Evolutionary conservation across 148 eudicot species (phyloP), one percentile per base, ranked within the genome.

Genomic region (Chenopodium berlandieri): DNA sequence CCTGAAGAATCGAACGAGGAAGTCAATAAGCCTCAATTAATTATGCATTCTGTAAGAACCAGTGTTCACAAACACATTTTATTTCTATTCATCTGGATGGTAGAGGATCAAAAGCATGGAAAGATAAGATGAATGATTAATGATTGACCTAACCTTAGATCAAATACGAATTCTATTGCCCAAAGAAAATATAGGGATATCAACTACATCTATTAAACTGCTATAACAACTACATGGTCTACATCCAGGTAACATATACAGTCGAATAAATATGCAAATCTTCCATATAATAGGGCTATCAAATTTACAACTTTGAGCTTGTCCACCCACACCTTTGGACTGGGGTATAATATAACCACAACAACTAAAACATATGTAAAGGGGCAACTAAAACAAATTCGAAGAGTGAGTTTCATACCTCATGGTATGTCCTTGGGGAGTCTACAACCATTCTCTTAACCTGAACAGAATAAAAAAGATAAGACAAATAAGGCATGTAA

Each of bases 341-440:
- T 67, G 19, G 20, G 65, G 17, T 40, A 31, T 30, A 40, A 70
- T 27, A 54, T 16, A 64, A 71, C 64, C 40, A 22, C 22, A 34
- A 58, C n/a, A 48, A 78, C 70, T 2, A 66, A 40, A 31, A 7
- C 11, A 74, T 50, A 73, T 2, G 8, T 25, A 58, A 11, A 10
- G 25, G 32, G 34, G 2, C 44, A 40, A 40, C 44, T 40, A 4
- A 40, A 40, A 40, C 8, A 40, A 40, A 40, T 40, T 67, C 12
- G 31, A 34, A 17, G 64, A 74, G 63, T 30, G 30, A 11, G 73
- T 66, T 2, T 63, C 86, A 84, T 90, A 95, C 99, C 95, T 96
- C 97, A 76, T 94, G 94, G 89, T 93, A 94, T 75, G 90, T 94
- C 89, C 99, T 90, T 71, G 92, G 95, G 68, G 99, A 94, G 90